Percentiles rank a stretch among this genome's conserved stretches.
Conservation (phyloP, 78 protist species). For the Chrysochromulina tobinii region DNA sequence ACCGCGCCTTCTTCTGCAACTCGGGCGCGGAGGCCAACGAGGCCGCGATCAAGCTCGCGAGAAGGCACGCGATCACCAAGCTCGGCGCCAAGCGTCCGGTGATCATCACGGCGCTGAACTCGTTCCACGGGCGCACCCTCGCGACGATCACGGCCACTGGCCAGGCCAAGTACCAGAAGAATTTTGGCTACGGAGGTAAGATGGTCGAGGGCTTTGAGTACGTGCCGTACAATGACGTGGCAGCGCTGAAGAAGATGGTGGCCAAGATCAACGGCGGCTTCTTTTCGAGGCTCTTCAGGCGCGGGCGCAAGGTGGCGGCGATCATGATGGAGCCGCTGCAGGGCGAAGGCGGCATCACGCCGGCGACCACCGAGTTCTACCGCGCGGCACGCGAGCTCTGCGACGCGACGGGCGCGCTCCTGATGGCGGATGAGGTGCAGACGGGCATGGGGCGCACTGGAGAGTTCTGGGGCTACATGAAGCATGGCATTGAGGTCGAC, state of each 20-base stretch:
- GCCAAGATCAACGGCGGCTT: too few species aligned
- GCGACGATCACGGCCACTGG: constrained; percentile 23
- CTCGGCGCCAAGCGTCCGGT: background rate
- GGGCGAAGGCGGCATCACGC: constrained; percentile 28
- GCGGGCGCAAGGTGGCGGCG: background rate
- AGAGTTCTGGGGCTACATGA: background rate
- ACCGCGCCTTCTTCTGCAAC: constrained; percentile 32
- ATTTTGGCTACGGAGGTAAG: background rate
- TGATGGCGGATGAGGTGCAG: constrained; percentile 21
- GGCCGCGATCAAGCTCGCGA: constrained; percentile 28
- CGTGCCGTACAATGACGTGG: constrained; percentile 9
- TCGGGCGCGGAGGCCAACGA: constrained; percentile 41
- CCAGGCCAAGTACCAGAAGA: constrained; percentile 3
- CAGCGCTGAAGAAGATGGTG: too few species aligned
- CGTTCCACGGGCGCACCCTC: constrained; percentile 38
- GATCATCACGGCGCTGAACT: background rate
- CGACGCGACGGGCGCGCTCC: constrained; percentile 13
- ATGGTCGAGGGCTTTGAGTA: background rate
- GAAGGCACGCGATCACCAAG: background rate
- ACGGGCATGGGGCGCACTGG: constrained; percentile 18
- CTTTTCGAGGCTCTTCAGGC: background rate
- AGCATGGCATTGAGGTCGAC: background rate
- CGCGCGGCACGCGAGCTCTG: background rate
- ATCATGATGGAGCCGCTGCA: constrained; percentile 15
- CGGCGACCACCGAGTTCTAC: background rate